These are phyloP conservation scores for Alloteropsis semialata DNA, from an alignment of 176 grass and related monocot species.

Conservation along the genomic window DNA sequence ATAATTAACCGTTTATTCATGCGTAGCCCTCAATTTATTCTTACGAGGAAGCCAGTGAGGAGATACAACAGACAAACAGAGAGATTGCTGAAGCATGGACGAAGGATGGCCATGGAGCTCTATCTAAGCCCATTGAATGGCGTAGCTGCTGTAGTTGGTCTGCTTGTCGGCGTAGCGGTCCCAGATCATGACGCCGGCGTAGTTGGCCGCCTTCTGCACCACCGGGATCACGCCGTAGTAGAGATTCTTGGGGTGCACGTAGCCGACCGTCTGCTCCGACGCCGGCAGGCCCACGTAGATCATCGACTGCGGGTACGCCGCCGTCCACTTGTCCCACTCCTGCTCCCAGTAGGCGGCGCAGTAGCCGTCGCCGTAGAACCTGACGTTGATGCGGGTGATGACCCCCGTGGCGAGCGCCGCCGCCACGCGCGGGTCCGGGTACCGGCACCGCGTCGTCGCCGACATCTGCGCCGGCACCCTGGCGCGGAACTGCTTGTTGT, in stretches of 20 bases:
- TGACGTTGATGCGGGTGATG: neutral
- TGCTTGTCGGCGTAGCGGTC: conserved; percentile 1
- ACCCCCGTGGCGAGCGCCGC: neutral
- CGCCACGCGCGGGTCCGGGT: neutral
- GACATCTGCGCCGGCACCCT: conserved; percentile 14
- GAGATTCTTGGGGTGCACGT: conserved; percentile 29
- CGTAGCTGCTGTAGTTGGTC: conserved; percentile 19
- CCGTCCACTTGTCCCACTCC: conserved; percentile 30
- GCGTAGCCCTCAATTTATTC: neutral
- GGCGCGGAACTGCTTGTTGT: conserved; percentile 7
- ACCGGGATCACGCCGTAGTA: conserved; percentile 7
- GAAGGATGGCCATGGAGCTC: neutral
- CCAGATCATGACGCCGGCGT: conserved; percentile 28
- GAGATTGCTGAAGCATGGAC: neutral
- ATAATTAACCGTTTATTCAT: neutral
- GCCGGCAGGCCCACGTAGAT: conserved; percentile 3
- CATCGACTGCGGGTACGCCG: neutral
- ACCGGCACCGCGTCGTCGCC: conserved; percentile 11
- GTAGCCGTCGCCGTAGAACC: conserved; percentile 12
- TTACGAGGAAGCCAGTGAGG: neutral
- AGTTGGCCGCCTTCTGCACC: conserved; percentile 26
- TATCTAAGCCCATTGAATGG: neutral
- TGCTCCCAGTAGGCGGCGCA: conserved; percentile 19
- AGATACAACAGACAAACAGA: neutral
- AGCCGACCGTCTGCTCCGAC: conserved; percentile 11